Conservation (phyloP, 108 stramenopile species). For the Fistulifera solaris region DNA sequence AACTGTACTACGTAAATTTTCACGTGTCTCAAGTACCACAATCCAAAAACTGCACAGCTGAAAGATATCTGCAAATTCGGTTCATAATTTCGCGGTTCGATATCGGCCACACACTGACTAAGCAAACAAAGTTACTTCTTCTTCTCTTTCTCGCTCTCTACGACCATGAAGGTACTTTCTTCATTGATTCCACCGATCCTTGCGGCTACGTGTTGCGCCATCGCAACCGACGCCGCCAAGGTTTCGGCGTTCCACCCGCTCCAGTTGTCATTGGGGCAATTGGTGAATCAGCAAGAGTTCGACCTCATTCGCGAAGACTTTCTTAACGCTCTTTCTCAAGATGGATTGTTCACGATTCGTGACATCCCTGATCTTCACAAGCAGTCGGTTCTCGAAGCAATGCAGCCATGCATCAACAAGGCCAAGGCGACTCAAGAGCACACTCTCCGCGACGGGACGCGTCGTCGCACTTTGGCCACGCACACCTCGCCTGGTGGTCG, state of each 20-base stretch:
- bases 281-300: neutral
- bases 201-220: too few relatives aligned
- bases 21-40: too few relatives aligned
- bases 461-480: constrained; percentile 27
- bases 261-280: constrained; percentile 1
- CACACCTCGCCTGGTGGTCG: neutral
- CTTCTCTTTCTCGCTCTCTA: too few relatives aligned
- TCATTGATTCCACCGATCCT: too few relatives aligned
- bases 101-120: too few relatives aligned
- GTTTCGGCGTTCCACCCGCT: neutral
- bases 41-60: too few relatives aligned
- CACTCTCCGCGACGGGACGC: constrained; percentile 24
- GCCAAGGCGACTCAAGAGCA: constrained; percentile 4
- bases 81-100: too few relatives aligned
- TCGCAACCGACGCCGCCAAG: too few relatives aligned
- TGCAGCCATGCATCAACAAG: neutral
- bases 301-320: neutral
- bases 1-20: too few relatives aligned
- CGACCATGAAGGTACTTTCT: too few relatives aligned
- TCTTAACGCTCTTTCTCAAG: neutral
- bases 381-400: neutral
- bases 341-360: neutral
- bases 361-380: neutral
- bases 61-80: too few relatives aligned
- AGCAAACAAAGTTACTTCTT: too few relatives aligned